Evolutionary conservation across 2,329 filamentous ascomycete genomes (phyloP), one percentile per base, ranked within the genome.

Genomic region (Monosporascus sp.): DNA sequence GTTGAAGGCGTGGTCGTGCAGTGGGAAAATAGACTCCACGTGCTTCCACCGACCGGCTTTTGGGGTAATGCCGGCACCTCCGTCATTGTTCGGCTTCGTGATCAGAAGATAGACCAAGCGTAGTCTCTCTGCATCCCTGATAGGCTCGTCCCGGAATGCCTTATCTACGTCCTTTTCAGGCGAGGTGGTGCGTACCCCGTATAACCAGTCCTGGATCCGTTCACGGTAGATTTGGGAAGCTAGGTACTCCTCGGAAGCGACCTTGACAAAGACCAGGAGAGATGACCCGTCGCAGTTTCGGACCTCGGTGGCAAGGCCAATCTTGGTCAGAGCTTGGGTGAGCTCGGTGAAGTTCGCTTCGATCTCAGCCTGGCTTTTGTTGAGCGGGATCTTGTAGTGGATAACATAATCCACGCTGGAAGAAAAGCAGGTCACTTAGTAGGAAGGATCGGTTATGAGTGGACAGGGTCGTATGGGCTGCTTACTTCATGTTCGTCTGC

Each of bases 191-290:
- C 91, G 86, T 51, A 97, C 87, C 50, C 92, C 91, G 68, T 94
- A 88, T 37, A 97, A 83, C 91, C 92, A 99, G 72, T 97, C 94
- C 67, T 91, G 89, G 18, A 97, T 86, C 59, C 94, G 85, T 52
- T 89, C 89, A 59, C 91, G 84, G 71, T 96, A 95, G 49, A 96
- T 82, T 64, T 96, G 89, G 59, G 86, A 84, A 55, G 82, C 82
- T 55, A 99, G 78, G 58, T 91, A 83, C 62, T 85, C 78, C 57
- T 87, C 79, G 22, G 90, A 91, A 37, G 87, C 85, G 43, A 95
- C 83, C 66, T 87, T 88, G 66, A 92, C 80, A 68, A 96, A 97
- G 61, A 97, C 74, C 48, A 97, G 78, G 40, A 97, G 75, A 3
- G 89, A 89, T 52, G 82, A 78, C 28, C 85, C 81, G 60, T 88